Evolutionary conservation across 2,329 filamentous ascomycete species (phyloP), one percentile per base, ranked within the genome.

Genomic region (Geosmithia morbida): DNA sequence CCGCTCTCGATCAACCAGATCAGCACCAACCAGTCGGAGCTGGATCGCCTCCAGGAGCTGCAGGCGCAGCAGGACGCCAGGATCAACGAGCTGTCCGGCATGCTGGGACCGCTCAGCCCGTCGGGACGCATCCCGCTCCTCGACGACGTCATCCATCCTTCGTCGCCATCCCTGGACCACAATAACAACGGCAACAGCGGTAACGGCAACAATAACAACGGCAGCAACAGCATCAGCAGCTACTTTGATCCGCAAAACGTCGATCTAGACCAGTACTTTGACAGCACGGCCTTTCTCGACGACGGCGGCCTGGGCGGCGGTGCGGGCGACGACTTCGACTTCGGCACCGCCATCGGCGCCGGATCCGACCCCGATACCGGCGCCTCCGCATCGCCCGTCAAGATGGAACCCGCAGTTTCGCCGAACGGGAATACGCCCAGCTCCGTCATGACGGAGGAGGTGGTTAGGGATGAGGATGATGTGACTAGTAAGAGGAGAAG

Each of bases 41-140:
- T 96, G 26, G 85, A 92, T 46, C 75, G 84, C 29, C 71, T 97
- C 2, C 79, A 86, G 52, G 82, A 81, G 42, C 70, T 95, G 56
- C 86, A 94, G 58, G 77, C 79, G 20, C 81, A 90, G 50, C 88
- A 95, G 57, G 81, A 84, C 50, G 74, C 74, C 44, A 83, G 85
- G 45, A 83, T 96, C 1, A 78, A 85, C 51, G 79, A 85, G 49
- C 70, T 96, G 10, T 80, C 80, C 46, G 80, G 78, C 48, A 68
- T 87, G 16, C 72, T 96, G 7, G 81, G 85, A 7, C 88, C 88
- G 0, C 71, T 94, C 13, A 89, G 83, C 56, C 88, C 88, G 0
- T 85, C 79, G 0, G 87, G 87, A 4, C 75, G 77, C 16, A 85
- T 94, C 37, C 85, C 87, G 1, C 85, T 85, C 4, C 62, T 92